These are phyloP conservation scores for Telfairia occidentalis DNA, from an alignment of 331 rosid genomes.

Conservation along the genomic window DNA sequence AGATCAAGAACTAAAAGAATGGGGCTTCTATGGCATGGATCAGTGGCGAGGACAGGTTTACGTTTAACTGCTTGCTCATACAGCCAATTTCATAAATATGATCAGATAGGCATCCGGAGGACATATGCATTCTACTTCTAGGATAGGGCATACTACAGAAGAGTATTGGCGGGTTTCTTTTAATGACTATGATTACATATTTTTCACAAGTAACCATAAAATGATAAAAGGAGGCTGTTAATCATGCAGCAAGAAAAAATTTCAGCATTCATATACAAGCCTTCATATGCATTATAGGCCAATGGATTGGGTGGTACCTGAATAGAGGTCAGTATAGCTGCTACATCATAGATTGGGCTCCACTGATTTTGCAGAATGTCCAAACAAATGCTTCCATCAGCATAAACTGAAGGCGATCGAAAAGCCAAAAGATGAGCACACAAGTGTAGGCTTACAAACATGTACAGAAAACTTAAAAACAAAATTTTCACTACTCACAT, in stretches of 20 bases:
- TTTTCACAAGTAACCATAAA: background rate
- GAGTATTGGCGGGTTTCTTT: background rate
- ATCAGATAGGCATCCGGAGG: background rate
- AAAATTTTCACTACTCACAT: background rate
- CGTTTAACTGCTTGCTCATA: background rate
- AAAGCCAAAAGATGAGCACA: background rate
- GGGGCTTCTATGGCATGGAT: background rate
- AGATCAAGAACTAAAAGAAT: background rate
- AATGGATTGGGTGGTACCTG: conserved; percentile 41
- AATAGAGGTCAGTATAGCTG: conserved; percentile 90
- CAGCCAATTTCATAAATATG: background rate
- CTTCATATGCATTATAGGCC: background rate
- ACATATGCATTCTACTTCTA: background rate
- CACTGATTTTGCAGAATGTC: conserved; percentile 94
- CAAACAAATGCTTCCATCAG: conserved; percentile 94
- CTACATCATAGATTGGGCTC: conserved; percentile 98
- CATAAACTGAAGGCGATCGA: conserved; percentile 48
- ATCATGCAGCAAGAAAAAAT: background rate
- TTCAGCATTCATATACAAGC: background rate
- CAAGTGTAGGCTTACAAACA: background rate
- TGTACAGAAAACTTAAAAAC: background rate
- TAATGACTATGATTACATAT: background rate
- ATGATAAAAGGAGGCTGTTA: background rate
- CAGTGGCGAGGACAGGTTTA: background rate
- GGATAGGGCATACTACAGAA: background rate